Percentiles rank a stretch among this genome's conserved stretches.
Conservation (phyloP, 2,329 filamentous ascomycete genomes). For the Zymoseptoria ardabiliae region DNA sequence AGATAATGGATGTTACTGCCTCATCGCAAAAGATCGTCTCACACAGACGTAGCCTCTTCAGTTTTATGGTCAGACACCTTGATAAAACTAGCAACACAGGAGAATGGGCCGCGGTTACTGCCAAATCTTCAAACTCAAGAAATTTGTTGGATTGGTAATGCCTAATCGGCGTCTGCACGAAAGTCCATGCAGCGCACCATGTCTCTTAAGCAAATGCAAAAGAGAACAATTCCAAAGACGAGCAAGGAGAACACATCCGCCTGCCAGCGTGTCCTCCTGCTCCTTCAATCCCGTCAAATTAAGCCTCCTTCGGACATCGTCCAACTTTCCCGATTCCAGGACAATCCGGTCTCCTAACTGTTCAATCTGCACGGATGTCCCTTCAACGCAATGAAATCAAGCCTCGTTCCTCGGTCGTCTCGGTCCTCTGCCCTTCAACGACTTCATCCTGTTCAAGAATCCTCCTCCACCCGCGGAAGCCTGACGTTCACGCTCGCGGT, state of each 20-base stretch:
- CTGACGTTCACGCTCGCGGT: conserved; percentile 36
- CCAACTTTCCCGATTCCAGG: not conserved
- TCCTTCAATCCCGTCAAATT: not conserved
- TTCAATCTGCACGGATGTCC: not conserved
- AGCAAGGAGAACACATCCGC: not conserved
- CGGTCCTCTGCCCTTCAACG: conserved; percentile 58
- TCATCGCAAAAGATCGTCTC: no score
- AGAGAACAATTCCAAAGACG: not conserved
- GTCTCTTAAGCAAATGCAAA: not conserved
- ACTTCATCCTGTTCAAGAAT: conserved; percentile 73
- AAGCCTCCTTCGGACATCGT: not conserved
- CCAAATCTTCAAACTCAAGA: not conserved
- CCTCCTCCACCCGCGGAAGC: conserved; percentile 37
- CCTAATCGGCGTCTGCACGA: not conserved
- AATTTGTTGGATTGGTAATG: not conserved
- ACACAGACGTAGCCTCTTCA: no score
- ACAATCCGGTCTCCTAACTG: not conserved
- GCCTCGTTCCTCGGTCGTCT: conserved; percentile 32
- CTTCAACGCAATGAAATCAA: conserved; percentile 17
- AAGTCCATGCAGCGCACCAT: not conserved
- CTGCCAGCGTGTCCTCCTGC: not conserved
- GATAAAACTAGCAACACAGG: no score
- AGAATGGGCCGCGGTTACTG: not conserved
- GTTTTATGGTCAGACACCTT: no score
- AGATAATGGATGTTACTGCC: no score